phyloP scores from a whole-genome alignment of 345 rosid species.

The Brassica incana region DNA sequence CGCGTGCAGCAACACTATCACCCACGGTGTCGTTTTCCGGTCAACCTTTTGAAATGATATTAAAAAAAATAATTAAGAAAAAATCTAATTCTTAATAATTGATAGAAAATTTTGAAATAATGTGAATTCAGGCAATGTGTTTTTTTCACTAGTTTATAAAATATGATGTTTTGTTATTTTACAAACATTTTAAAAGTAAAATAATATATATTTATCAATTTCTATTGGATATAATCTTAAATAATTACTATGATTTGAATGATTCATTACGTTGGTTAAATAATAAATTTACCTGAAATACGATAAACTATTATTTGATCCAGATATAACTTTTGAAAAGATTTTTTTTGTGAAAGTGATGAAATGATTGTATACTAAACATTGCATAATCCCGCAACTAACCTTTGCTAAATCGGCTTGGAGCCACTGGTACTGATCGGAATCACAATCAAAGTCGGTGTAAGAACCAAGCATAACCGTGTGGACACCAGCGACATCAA shows the following conservation, averaged over 20 bases:
- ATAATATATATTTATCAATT: background rate
- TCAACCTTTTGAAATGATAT: constrained; percentile 38
- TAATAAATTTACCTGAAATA: background rate
- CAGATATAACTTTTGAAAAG: background rate
- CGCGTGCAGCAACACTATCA: constrained; percentile 72
- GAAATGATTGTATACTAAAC: background rate
- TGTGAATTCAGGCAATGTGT: background rate
- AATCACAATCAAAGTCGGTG: constrained; percentile 55
- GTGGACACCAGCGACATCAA: constrained; percentile 61
- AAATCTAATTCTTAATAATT: background rate
- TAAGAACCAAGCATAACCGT: constrained; percentile 72
- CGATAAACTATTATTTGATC: background rate
- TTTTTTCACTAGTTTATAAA: background rate
- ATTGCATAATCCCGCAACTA: constrained; percentile 11
- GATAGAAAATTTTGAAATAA: background rate
- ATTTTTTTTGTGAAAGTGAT: background rate
- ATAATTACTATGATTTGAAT: background rate
- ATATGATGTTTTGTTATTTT: background rate
- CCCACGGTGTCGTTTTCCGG: constrained; percentile 77
- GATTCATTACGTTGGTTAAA: background rate
- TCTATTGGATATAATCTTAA: background rate
- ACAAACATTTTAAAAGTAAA: background rate
- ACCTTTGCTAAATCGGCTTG: constrained; percentile 53
- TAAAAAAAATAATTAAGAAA: background rate
- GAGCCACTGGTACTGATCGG: constrained; percentile 81